Base-by-base conservation (phyloP, 2,329 filamentous ascomycete species). In the Mariannaea elegans region DNA sequence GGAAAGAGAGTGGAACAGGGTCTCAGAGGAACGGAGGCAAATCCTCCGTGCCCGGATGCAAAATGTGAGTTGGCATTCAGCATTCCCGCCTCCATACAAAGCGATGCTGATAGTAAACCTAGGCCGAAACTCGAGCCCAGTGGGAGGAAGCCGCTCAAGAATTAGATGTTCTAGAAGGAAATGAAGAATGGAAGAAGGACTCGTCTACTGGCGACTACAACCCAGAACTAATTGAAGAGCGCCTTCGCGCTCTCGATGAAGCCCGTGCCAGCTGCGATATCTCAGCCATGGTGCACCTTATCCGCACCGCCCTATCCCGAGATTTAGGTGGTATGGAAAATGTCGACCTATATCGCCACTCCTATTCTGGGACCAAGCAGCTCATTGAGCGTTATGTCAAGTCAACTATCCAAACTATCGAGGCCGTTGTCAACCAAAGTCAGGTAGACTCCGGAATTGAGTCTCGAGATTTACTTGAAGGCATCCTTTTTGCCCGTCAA, bases 251-350 rank as follows among this genome's bases (percentile, higher is more conserved):
- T 65, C 82, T 97, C 60, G 90, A 97, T 65, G 83, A 90, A 10
- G 93, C 93, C 14, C 86, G 91, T 5, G 80, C 83, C 10, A 88
- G 84, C 64, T 87, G 88, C 65, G 92, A 97, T 75, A 83, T 93
- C 54, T 84, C 84, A 62, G 82, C 84, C 56, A 95, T 97, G 90
- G 83, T 95, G 71, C 89, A 93, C 71, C 82, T 95, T 34, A 83
- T 97, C 34, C 88, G 94, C 24, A 97, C 93, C 1, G 84, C 91
- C 2, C 78, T 97, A 47, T 92, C 90, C 36, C 88, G 94, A 42
- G 89, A 94, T 68, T 80, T 97, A 9, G 94, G 92, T 7, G 91
- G 90, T 50, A 97, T 97, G 90, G 92, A 91, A 62, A 91, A 93
- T 70, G 84, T 90, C 39, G 85, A 88, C 51, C 82, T 97, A 2